Base-by-base conservation (phyloP, 2,329 filamentous ascomycete genomes). In the Aspergillaceae sp. region DNA sequence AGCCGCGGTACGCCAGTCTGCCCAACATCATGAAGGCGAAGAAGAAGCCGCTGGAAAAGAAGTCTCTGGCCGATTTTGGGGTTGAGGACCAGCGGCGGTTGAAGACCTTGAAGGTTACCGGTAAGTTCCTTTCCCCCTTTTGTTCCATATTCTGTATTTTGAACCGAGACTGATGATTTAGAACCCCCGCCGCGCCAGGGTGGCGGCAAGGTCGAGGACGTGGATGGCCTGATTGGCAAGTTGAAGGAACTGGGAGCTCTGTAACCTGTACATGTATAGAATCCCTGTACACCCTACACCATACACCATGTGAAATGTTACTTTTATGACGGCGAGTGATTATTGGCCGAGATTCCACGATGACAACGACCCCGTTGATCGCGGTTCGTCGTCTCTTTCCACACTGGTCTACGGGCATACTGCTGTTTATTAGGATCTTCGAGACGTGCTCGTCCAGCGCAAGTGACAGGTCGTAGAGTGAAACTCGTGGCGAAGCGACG, bases 1-100 rank as follows among this genome's bases (percentile, higher is more conserved):
- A 94, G 79, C 92, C 92, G 49, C 77, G 92, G 54, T 98, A 95
- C 68, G 92, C 91, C 26, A 95, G 82, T 69, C 69, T 98, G 79
- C 91, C 90, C 43, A 97, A 97, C 66, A 97, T 98, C 55, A 98
- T 98, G 92, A 98, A 97, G 84, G 92, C 92, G 44, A 98, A 98
- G 86, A 98, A 97, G 86, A 98, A 98, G 85, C 87, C 87, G 63
- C 64, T 98, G 58, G 88, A 92, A 61, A 97, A 96, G 84, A 85
- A 88, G 78, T 87, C 79, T 55, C 67, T 96, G 66, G 78, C 74
- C 47, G 92, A 98, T 64, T 86, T 86, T 67, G 87, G 86, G 2
- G 71, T 95, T 38, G 83, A 89, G 58, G 79, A 79, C 44, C 77
- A 78, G 66, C 82, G 78, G 70, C 78, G 90, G 59, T 70, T 98